Conservation (phyloP, 176 grass and related monocot genomes). For the Raddia guianensis region DNA sequence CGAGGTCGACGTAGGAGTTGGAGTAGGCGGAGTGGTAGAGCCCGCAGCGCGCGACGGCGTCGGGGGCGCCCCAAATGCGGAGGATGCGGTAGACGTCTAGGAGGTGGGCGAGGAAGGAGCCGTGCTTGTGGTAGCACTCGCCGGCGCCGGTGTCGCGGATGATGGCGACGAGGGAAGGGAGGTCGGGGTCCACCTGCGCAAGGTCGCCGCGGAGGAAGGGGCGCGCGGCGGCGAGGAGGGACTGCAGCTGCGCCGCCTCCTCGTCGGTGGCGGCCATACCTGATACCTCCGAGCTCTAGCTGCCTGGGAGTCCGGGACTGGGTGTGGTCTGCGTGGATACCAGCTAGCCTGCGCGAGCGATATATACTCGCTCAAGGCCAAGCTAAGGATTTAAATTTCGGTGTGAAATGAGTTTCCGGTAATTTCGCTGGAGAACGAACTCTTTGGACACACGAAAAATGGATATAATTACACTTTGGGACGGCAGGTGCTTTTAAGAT, state of each 20-base stretch:
- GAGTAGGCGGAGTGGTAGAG: conserved; percentile 95
- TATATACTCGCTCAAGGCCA: too few relatives aligned
- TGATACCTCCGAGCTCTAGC: too few relatives aligned
- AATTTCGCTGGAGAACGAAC: too few relatives aligned
- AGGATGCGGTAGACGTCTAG: conserved; percentile 71
- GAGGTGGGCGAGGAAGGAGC: conserved; percentile 90
- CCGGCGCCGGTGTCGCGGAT: conserved; percentile 62
- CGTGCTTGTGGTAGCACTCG: conserved; percentile 99
- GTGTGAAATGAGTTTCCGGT: too few relatives aligned
- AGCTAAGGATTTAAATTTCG: too few relatives aligned
- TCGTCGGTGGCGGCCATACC: neutral
- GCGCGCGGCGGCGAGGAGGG: conserved; percentile 51
- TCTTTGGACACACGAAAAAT: too few relatives aligned
- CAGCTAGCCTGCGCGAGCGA: too few relatives aligned
- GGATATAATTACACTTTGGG: too few relatives aligned
- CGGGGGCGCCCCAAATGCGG: conserved; percentile 63
- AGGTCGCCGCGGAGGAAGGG: conserved; percentile 77
- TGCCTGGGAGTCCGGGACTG: too few relatives aligned
- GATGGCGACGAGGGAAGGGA: conserved; percentile 54
- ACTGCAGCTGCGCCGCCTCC: too few relatives aligned
- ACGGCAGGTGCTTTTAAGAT: too few relatives aligned
- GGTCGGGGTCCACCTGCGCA: conserved; percentile 53
- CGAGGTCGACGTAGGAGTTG: conserved; percentile 93
- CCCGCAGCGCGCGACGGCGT: conserved; percentile 62
- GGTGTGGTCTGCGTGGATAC: too few relatives aligned